A percentile compares a stretch with the other conserved stretches of the same genome.
Conservation (phyloP, 1,284 basidiomycete species). For the Naganishia albida region DNA sequence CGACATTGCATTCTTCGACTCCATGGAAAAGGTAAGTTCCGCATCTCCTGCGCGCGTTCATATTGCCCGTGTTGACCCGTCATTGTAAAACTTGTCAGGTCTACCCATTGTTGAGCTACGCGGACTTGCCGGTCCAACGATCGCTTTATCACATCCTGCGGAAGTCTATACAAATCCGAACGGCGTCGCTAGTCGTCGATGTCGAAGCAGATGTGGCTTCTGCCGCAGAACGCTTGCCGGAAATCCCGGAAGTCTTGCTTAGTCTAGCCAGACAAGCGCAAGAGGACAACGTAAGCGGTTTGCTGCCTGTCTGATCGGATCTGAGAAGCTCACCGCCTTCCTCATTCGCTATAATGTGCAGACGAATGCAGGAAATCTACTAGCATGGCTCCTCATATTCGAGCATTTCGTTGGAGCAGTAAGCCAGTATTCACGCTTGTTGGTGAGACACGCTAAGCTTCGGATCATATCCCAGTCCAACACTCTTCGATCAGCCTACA, state of each 20-base stretch:
- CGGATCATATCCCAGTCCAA: slow-evolving; percentile 42
- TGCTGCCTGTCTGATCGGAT: too few relatives aligned
- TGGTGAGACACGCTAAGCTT: background rate
- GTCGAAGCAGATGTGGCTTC: slow-evolving; percentile 60
- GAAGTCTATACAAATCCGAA: slow-evolving; percentile 66
- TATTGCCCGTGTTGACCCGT: background rate
- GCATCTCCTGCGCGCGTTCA: background rate
- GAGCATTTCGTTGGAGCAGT: slow-evolving; percentile 85
- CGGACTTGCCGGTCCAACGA: slow-evolving; percentile 63
- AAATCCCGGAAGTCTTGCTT: slow-evolving; percentile 68
- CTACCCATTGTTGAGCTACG: slow-evolving; percentile 20
- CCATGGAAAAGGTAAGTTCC: slow-evolving; percentile 17
- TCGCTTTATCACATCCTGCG: slow-evolving; percentile 69
- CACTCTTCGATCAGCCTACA: slow-evolving; percentile 61
- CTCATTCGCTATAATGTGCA: background rate
- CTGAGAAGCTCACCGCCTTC: too few relatives aligned
- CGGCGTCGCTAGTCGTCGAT: slow-evolving; percentile 79
- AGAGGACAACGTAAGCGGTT: slow-evolving; percentile 5
- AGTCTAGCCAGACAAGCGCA: slow-evolving; percentile 51
- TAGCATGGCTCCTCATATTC: slow-evolving; percentile 86
- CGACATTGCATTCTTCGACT: slow-evolving; percentile 24
- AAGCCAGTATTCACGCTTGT: slow-evolving; percentile 46
- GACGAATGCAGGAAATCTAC: slow-evolving; percentile 57
- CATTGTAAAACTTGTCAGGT: slow-evolving; percentile 12
- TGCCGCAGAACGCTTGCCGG: slow-evolving; percentile 52